phyloP scores from a whole-genome alignment of 805 yeast species.

The Hagleromyces aurorensis region DNA sequence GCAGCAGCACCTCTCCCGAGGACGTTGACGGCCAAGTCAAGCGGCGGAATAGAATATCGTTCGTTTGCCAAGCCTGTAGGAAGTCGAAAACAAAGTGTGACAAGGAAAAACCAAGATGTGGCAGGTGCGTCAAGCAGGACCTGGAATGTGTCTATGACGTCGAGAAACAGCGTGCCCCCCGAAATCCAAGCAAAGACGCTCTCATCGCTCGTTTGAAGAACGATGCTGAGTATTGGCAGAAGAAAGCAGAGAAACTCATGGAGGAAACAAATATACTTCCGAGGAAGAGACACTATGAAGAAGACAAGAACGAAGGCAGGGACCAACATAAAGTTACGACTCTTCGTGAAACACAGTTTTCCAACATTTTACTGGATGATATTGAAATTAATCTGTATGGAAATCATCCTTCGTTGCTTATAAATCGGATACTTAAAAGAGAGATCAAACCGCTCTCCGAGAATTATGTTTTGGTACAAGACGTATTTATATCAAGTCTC shows the following conservation, averaged over 20 bases:
- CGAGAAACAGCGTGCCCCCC: slow-evolving; percentile 26
- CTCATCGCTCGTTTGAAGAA: slow-evolving; percentile 24
- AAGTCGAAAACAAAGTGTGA: slow-evolving; percentile 31
- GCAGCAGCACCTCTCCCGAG: slow-evolving; percentile 1
- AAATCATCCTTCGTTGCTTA: slow-evolving; percentile 24
- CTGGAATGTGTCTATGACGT: slow-evolving; percentile 28
- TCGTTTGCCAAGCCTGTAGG: slow-evolving; percentile 30
- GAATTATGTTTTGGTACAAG: slow-evolving; percentile 26
- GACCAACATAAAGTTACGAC: too few species aligned
- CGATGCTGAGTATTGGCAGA: slow-evolving; percentile 29
- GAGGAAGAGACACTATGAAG: slow-evolving; percentile 3
- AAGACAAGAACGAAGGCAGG: too few species aligned
- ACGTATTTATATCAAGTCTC: slow-evolving; percentile 23
- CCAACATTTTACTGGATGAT: slow-evolving; percentile 8
- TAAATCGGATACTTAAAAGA: slow-evolving; percentile 26
- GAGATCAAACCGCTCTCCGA: slow-evolving; percentile 30
- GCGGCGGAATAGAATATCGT: slow-evolving; percentile 29
- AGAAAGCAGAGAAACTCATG: slow-evolving; percentile 15
- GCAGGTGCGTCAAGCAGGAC: slow-evolving; percentile 24
- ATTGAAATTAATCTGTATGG: slow-evolving; percentile 22
- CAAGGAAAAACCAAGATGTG: slow-evolving; percentile 27
- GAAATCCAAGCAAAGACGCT: slow-evolving; percentile 27
- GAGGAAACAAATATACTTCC: slow-evolving; percentile 5
- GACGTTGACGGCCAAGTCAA: slow-evolving; percentile 5
- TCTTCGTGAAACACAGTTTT: too few species aligned